Base-by-base conservation (phyloP, 345 rosid genomes). In the Gossypium ekmanianum region DNA sequence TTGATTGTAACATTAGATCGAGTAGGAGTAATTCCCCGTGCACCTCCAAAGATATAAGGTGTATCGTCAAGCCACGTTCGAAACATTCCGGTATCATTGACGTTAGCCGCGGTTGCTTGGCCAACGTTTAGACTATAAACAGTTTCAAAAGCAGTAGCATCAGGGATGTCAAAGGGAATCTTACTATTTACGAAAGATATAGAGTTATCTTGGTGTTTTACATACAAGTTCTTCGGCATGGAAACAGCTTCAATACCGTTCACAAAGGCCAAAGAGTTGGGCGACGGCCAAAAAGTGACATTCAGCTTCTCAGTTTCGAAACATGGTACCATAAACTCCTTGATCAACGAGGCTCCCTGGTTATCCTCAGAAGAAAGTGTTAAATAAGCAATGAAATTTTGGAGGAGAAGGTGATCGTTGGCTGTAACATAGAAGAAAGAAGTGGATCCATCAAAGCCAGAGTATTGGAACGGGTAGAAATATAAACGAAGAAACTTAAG, bases 11-110 rank as follows among this genome's bases (percentile, higher is more conserved):
- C 61, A 2, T 72, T 18, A 8, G 0, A 0, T 16, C 34, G 43
- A 20, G 0, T 0, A 13, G 18, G 66, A 0, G 0, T 0, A 12
- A 7, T 3, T 11, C 75, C 75, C 0, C 0, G 0, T 18, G 64
- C 22, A 11, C 0, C 39, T 9, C 62, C 29, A 34, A 47, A 69
- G 12, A 85, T 0, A 13, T 69, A 83, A 0, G 39, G 26, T 1
- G 14, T 20, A 44, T 81, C 85, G 4, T 44, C 9, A 16, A 61
- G 47, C 88, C 90, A 87, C 3, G 81, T 71, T 63, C 84, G 74
- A 61, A 45, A 67, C 55, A 74, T 68, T 24, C 80, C 85, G 2
- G 87, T 78, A 51, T 87, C 88, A 0, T 50, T 8, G 0, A 9
- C 48, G 0, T 81, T 67, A 34, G 39, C 6, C 39, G 4, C 39